A percentile compares a stretch with the other conserved stretches of the same genome.
Conservation (phyloP, 129 eudicot species). For the Oenanthe sinensis region DNA sequence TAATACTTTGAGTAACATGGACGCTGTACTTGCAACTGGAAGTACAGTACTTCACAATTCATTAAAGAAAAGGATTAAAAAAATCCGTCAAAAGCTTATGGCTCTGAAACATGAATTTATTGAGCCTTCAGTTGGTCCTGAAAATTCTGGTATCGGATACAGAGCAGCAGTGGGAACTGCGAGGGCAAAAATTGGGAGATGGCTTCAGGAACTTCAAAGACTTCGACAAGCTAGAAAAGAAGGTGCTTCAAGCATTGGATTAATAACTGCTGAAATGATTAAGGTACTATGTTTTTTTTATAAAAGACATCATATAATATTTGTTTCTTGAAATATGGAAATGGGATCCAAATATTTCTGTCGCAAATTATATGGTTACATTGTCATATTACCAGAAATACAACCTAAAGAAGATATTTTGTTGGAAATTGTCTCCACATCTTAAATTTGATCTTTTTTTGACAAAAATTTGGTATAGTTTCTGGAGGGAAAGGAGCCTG, state of each 20-base stretch:
- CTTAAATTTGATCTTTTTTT: background rate
- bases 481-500: conserved; percentile 85
- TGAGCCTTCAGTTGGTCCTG: conserved; percentile 57
- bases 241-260: conserved; percentile 88
- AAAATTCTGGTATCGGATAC: conserved; percentile 70
- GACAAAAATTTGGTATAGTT: conserved; percentile 33
- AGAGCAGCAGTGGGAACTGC: conserved; percentile 88
- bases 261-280: conserved; percentile 81
- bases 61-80: conserved; percentile 62
- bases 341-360: background rate
- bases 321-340: background rate
- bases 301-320: background rate
- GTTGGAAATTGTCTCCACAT: background rate
- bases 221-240: conserved; percentile 91
- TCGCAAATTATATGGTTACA: background rate
- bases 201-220: conserved; percentile 95
- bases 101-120: conserved; percentile 64
- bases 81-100: conserved; percentile 86
- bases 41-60: conserved; percentile 43
- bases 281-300: conserved; percentile 37
- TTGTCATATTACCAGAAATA: background rate
- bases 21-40: conserved; percentile 25
- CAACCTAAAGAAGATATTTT: background rate
- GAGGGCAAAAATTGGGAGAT: conserved; percentile 77
- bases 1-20: conserved; percentile 23